phyloP scores from a whole-genome alignment of 2,329 filamentous ascomycete species.

The Cercospora sojina region DNA sequence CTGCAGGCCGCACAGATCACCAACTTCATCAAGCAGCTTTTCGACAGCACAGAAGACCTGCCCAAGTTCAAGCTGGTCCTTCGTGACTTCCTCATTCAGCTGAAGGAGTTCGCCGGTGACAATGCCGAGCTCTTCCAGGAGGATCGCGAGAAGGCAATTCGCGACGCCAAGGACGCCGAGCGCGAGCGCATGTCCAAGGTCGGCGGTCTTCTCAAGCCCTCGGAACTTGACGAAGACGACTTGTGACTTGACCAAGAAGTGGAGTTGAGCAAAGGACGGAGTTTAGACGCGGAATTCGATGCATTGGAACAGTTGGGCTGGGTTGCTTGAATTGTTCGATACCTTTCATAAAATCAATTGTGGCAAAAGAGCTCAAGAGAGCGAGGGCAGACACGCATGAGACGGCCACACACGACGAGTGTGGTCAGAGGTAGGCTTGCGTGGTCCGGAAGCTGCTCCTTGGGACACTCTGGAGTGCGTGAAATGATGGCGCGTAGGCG shows the following conservation, averaged over 20 bases:
- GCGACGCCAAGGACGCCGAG: conserved; percentile 81
- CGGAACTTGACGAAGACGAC: conserved; percentile 82
- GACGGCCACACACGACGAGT: conserved; percentile 11
- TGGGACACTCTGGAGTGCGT: not conserved
- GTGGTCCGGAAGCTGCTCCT: not conserved
- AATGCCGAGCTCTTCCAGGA: conserved; percentile 91
- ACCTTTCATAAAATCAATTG: not conserved
- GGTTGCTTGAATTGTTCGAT: conserved; percentile 2
- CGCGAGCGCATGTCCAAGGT: conserved; percentile 92
- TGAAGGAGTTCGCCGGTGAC: conserved; percentile 96
- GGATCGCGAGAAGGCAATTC: conserved; percentile 89
- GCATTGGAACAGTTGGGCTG: conserved; percentile 16
- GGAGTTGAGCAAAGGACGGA: conserved; percentile 21
- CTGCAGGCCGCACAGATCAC: conserved; percentile 79
- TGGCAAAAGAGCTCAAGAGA: not conserved
- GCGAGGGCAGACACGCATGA: conserved; percentile 11
- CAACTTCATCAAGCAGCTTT: conserved; percentile 84
- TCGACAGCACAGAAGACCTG: conserved; percentile 82
- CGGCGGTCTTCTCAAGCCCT: conserved; percentile 91
- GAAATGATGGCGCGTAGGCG: not conserved
- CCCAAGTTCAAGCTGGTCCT: conserved; percentile 94
- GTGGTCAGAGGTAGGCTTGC: conserved; percentile 15
- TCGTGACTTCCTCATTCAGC: conserved; percentile 92
- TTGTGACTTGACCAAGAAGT: conserved; percentile 70
- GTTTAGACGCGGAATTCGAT: conserved; percentile 7